Conservation (phyloP, 805 yeast genomes). For the Monosporozyma aerobia region DNA sequence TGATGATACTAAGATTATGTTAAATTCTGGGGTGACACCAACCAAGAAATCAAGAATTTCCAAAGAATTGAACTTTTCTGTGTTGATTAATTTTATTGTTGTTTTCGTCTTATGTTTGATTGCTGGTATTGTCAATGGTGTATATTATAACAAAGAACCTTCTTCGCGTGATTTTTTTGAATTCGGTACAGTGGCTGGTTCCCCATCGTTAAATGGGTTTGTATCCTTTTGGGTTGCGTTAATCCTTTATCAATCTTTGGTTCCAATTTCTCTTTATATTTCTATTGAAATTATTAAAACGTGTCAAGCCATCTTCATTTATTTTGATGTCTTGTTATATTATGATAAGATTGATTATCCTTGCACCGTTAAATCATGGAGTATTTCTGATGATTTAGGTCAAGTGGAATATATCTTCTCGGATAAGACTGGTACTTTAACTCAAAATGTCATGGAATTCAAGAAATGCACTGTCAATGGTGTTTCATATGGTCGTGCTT, state of each 20-base stretch:
- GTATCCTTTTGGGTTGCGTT: slow-evolving; percentile 69
- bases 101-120: slow-evolving; percentile 60
- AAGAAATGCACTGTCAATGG: slow-evolving; percentile 75
- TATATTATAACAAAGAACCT: slow-evolving; percentile 40
- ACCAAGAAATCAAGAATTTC: slow-evolving; percentile 69
- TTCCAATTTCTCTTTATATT: slow-evolving; percentile 74
- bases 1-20: slow-evolving; percentile 70
- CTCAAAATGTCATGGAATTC: slow-evolving; percentile 81
- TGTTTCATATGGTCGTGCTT: slow-evolving; percentile 64
- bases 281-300: slow-evolving; percentile 79
- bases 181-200: slow-evolving; percentile 57
- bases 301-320: slow-evolving; percentile 73
- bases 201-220: slow-evolving; percentile 60
- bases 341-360: slow-evolving; percentile 65
- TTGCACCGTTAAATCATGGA: slow-evolving; percentile 80
- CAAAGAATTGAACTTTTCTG: slow-evolving; percentile 61
- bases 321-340: slow-evolving; percentile 65
- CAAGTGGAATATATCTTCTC: slow-evolving; percentile 79
- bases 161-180: slow-evolving; percentile 58
- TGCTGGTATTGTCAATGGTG: slow-evolving; percentile 65
- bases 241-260: slow-evolving; percentile 68
- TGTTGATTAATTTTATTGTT: slow-evolving; percentile 53
- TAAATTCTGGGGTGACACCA: slow-evolving; percentile 77
- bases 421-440: slow-evolving; percentile 77
- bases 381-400: slow-evolving; percentile 77